Base-by-base conservation (phyloP, 257 asterid species). In the Jaltomata sinuosa region DNA sequence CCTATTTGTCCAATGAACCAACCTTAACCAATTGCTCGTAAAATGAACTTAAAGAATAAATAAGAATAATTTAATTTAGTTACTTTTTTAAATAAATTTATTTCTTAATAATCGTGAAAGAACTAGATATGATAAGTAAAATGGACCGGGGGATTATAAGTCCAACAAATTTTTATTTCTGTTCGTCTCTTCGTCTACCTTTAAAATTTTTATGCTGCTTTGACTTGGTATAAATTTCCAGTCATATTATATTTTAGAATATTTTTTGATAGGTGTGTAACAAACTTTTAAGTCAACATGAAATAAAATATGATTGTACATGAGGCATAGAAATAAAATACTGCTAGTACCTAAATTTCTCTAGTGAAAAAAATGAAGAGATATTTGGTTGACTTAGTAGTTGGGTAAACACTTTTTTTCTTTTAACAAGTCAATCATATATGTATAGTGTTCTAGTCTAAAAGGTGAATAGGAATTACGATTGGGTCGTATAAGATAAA, bases 111-210 rank as follows among this genome's bases (percentile, higher is more conserved):
- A 7, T 1, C 3, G 9, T 53, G 4, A 6, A 18, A 65, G 14
- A 18, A 0, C 3, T 0, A 67, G 18, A 32, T 8, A 32, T 32
- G 45, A 65, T 65, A 29, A 67, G 15, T 67, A 67, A 67, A 67
- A 1, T 32, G 3, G 4, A 32, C 2, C 1, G 1, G 1, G 32
- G 0, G 31, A 32, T 6, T 0, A 22, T 0, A 42, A 72, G 36
- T n/a, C 34, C 40, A 40, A 3, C 12, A 71, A 71, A 0, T 40
- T 12, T 38, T 14, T 27, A 29, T 25, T 7, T 61, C 18, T 10
- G 4, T 1, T 9, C 19, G 5, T 31, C 42, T 65, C 74, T 53
- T 22, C 34, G 22, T 74, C 38, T 74, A 42, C 22, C 18, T 22
- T 45, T 1, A 42, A n/a, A 22, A 22, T 7, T 74, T 74, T 45